Percentiles rank a stretch among this genome's conserved stretches.
These are phyloP conservation scores for Skeletonema potamos DNA, from an alignment of 108 stramenopile genomes.

Conservation along the genomic window DNA sequence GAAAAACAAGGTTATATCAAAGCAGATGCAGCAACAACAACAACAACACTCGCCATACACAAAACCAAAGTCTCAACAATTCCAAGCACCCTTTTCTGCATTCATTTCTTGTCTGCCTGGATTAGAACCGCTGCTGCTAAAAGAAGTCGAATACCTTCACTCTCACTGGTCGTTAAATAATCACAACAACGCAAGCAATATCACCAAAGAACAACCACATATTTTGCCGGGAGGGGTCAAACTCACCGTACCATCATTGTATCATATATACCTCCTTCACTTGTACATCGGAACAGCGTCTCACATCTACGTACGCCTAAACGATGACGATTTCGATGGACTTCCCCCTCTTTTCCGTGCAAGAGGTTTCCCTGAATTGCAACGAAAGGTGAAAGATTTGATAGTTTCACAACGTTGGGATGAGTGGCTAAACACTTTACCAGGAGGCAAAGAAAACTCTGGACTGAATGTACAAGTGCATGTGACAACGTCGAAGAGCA, in stretches of 20 bases:
- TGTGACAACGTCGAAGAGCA: slow-evolving; percentile 64
- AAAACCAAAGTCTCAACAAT: slow-evolving; percentile 1
- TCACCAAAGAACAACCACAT: neutral
- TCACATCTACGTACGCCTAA: slow-evolving; percentile 49
- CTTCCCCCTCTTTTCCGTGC: slow-evolving; percentile 48
- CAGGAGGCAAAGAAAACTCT: neutral
- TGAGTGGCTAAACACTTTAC: slow-evolving; percentile 22
- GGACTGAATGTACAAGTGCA: slow-evolving; percentile 45
- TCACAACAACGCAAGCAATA: neutral
- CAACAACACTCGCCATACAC: neutral
- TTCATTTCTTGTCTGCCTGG: slow-evolving; percentile 73
- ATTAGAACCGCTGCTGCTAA: slow-evolving; percentile 51
- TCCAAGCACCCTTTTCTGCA: slow-evolving; percentile 29
- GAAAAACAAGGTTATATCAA: neutral
- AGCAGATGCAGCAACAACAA: neutral
- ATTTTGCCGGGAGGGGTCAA: slow-evolving; percentile 41
- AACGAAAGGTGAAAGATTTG: slow-evolving; percentile 60
- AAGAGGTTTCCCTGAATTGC: slow-evolving; percentile 62
- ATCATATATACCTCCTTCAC: slow-evolving; percentile 51
- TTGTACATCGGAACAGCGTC: slow-evolving; percentile 67
- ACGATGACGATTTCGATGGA: slow-evolving; percentile 15
- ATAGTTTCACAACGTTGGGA: slow-evolving; percentile 50
- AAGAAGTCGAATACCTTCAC: slow-evolving; percentile 56
- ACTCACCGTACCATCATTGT: slow-evolving; percentile 23
- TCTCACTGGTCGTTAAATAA: slow-evolving; percentile 1